Base-by-base conservation (phyloP, 768 basidiomycete species). In the Tricholoma matsutake region DNA sequence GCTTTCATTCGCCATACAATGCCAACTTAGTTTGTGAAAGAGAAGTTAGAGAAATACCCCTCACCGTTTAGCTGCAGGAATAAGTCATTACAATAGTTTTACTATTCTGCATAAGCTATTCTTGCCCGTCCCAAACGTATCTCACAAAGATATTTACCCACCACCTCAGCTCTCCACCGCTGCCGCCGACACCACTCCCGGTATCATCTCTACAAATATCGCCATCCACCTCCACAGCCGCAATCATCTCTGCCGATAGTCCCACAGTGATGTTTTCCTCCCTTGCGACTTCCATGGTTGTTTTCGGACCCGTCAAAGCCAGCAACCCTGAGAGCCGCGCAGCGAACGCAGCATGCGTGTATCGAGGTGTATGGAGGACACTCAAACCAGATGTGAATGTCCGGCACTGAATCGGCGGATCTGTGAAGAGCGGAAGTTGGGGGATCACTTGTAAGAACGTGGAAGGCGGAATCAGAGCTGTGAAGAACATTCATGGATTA, bases 401-500 rank as follows among this genome's bases (percentile, higher is more conserved):
- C 45, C 92, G 85, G 37, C 79, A 77, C 37, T 78, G 76, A 62
- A 98, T 86, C 1, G 85, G 79, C 2, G 92, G 93, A 13, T 73
- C 69, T 0, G 92, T 94, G 68, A 86, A 80, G 1, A 68, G 62
- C 0, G 86, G 81, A 13, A 98, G 79, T 58, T 84, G 83, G 0
- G 89, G 87, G 6, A 95, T 68, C 11, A 87, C 86, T 55, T 86
- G 82, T n/a, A 92, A 78, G 68, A 98, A 86, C 2, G 92, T 94
- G 29, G 89, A 81, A 4, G 96, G 97, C 4, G 96, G 89, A 45
- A 98, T 86, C 37, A 99, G 83, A 4, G 96, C 96, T 95, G 56
- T 28, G 22, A 49, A 58, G 31, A 31, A 60, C 58, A 35, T 51
- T 58, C 43, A 28, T 29, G 9, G 34, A 54, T 62, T 11, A 56